phyloP scores from a whole-genome alignment of 306 rosid species.

The Bauhinia variegata region DNA sequence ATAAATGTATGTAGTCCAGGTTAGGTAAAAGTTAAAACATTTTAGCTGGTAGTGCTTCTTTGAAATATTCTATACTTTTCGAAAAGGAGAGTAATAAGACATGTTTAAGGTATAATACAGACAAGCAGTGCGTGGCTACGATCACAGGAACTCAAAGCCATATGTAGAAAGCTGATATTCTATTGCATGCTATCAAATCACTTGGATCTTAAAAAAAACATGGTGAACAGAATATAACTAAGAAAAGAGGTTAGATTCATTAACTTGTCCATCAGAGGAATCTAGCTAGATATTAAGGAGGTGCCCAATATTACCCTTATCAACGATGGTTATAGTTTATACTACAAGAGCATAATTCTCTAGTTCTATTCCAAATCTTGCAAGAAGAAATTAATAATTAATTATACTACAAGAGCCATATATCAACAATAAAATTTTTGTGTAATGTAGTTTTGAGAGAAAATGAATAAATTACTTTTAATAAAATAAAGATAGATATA shows the following conservation, averaged over 20 bases:
- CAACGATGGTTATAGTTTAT: no score
- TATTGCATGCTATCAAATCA: constrained; percentile 1
- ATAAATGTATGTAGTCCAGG: background rate
- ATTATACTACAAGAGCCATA: no score
- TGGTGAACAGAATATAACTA: background rate
- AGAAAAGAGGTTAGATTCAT: background rate
- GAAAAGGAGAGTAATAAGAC: background rate
- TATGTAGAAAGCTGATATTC: constrained; percentile 14
- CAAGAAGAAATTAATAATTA: no score
- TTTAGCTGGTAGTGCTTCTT: background rate
- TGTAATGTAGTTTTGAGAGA: no score
- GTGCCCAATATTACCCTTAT: background rate
- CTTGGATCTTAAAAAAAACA: constrained; percentile 1
- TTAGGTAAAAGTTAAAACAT: background rate
- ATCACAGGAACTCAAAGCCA: background rate
- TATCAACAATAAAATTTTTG: no score
- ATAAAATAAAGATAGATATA: no score
- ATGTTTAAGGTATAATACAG: background rate
- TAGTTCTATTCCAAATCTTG: no score
- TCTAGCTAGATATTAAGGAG: background rate
- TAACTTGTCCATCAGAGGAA: background rate
- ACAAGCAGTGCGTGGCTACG: constrained; percentile 9
- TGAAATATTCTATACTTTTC: no score
- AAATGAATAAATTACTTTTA: no score
- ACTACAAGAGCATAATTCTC: no score